A percentile compares a stretch with the other conserved stretches of the same genome.
These are phyloP conservation scores for Macrocybe sp. DNA, from an alignment of 1,284 basidiomycete genomes.

Conservation along the genomic window DNA sequence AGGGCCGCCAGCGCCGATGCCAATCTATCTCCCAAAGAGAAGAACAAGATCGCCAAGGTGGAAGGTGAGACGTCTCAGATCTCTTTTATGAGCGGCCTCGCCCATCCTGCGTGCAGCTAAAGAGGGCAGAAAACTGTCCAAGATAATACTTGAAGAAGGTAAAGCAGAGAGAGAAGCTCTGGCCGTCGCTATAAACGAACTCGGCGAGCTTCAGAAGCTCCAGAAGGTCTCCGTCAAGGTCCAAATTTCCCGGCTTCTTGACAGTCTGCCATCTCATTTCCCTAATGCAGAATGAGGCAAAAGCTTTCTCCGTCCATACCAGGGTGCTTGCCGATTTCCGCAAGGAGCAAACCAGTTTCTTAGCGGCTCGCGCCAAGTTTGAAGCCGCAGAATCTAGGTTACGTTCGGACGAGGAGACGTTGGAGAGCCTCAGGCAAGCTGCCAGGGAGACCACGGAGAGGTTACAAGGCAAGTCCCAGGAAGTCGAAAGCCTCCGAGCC, in stretches of 20 bases:
- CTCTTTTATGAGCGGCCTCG: not conserved
- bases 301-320: constrained; percentile 37
- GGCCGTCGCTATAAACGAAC: constrained; percentile 41
- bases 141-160: constrained; percentile 48
- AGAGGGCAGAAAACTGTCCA: constrained; percentile 43
- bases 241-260: not conserved
- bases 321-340: constrained; percentile 38
- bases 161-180: constrained; percentile 48
- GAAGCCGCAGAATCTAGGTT: constrained; percentile 43
- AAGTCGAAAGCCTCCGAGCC: constrained; percentile 44
- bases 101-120: constrained; percentile 29
- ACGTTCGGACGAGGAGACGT: constrained; percentile 34
- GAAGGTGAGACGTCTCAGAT: constrained; percentile 30
- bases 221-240: constrained; percentile 52
- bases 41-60: constrained; percentile 38
- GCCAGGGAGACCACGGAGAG: constrained; percentile 42
- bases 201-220: constrained; percentile 46
- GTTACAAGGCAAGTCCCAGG: constrained; percentile 47
- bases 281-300: constrained; percentile 39
- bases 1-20: constrained; percentile 38
- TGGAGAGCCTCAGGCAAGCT: constrained; percentile 39
- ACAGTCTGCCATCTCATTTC: not conserved
- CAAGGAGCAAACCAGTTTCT: constrained; percentile 43
- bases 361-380: constrained; percentile 41
- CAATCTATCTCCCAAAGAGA: constrained; percentile 39